Conservation (phyloP, 345 rosid species). For the Raphanus raphanistrum region DNA sequence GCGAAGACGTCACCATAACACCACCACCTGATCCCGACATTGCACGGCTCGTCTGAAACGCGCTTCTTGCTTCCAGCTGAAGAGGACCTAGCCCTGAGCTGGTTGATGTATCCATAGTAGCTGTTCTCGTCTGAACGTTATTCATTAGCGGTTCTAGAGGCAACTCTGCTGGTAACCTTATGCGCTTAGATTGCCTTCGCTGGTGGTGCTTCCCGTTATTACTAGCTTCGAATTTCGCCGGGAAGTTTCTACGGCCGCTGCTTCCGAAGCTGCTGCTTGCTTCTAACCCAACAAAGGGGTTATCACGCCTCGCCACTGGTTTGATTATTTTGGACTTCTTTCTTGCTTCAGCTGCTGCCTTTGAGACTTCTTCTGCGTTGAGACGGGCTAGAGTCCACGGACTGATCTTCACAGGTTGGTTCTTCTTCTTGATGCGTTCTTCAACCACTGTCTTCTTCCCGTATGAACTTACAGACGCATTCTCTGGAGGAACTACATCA, state of each 20-base stretch:
- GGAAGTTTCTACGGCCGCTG: constrained; percentile 67
- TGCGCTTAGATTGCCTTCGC: constrained; percentile 65
- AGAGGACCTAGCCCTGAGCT: constrained; percentile 85
- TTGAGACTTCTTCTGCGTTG: constrained; percentile 91
- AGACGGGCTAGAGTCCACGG: constrained; percentile 94
- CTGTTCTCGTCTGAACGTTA: constrained; percentile 50
- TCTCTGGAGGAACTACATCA: constrained; percentile 98
- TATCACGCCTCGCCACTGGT: constrained; percentile 62
- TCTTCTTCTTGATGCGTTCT: constrained; percentile 72
- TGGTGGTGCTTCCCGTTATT: constrained; percentile 24
- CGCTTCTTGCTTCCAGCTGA: constrained; percentile 89
- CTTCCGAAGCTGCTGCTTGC: constrained; percentile 73
- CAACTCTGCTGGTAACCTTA: constrained; percentile 72
- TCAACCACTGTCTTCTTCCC: constrained; percentile 67
- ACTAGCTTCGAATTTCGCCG: constrained; percentile 58
- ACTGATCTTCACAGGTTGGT: constrained; percentile 75
- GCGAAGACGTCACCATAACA: constrained; percentile 71
- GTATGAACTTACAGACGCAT: constrained; percentile 88
- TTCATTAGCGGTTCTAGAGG: constrained; percentile 60
- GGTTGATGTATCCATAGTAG: constrained; percentile 56
- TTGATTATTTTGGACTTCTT: constrained; percentile 83
- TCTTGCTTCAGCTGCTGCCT: constrained; percentile 96
- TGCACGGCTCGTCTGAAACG: constrained; percentile 87
- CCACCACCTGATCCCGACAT: constrained; percentile 76
- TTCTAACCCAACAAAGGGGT: constrained; percentile 57